phyloP scores from a whole-genome alignment of 495 filamentous ascomycete species.

The Neurospora sp. region DNA sequence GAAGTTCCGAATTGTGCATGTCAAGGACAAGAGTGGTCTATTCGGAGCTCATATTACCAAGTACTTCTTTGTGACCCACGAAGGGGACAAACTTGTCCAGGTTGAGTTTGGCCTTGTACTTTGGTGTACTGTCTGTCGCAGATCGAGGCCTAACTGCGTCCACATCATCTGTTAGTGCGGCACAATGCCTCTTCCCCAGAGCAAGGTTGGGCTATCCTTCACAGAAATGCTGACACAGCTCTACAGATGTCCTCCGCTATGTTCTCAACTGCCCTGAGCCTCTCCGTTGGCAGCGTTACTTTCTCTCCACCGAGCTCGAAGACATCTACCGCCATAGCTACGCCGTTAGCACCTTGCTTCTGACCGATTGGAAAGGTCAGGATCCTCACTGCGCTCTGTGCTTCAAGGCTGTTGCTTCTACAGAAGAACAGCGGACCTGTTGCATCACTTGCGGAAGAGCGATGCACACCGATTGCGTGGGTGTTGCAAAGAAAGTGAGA shows the following conservation, averaged over 20 bases:
- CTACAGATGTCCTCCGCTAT: not conserved
- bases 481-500: not conserved
- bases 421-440: not conserved
- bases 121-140: too few species aligned
- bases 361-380: not conserved
- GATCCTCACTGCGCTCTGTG: not conserved
- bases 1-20: too few species aligned
- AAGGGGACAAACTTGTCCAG: too few species aligned
- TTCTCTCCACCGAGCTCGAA: not conserved
- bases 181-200: fast-evolving
- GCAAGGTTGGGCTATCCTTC: not conserved
- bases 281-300: not conserved
- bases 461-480: not conserved
- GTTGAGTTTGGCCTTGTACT: too few species aligned
- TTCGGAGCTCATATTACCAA: too few species aligned
- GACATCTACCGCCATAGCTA: not conserved
- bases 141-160: too few species aligned
- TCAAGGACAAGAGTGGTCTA: too few species aligned
- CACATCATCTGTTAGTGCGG: not conserved
- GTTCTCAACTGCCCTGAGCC: not conserved
- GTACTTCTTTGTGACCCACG: too few species aligned
- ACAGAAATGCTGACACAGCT: not conserved
- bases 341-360: not conserved
- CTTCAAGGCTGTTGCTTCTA: not conserved
- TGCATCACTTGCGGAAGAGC: not conserved